These are phyloP conservation scores for Oryza rufipogon DNA, from an alignment of 176 grass and related monocot genomes.

Conservation along the genomic window DNA sequence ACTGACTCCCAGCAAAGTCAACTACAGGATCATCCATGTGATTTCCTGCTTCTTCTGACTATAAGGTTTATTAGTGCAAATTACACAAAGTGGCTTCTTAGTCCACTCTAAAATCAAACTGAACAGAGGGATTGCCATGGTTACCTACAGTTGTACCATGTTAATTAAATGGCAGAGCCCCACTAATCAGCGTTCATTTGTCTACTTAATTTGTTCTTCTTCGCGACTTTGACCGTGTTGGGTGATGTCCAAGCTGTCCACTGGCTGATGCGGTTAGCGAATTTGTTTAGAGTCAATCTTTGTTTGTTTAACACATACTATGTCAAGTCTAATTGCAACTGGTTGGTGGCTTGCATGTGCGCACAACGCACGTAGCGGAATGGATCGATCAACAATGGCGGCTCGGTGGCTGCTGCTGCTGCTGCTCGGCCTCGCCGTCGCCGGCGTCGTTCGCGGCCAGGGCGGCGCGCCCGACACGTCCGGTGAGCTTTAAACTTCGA, in stretches of 20 bases:
- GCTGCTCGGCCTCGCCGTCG: not conserved
- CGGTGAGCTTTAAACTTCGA: not conserved
- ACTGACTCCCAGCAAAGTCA: not conserved
- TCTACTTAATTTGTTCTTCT: not conserved
- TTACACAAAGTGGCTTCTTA: not conserved
- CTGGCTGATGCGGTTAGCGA: not conserved
- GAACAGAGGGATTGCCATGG: not conserved
- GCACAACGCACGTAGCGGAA: not conserved
- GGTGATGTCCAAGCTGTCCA: not conserved
- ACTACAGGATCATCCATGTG: not conserved
- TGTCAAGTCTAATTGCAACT: not conserved
- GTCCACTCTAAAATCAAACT: not conserved
- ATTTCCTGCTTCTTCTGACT: not conserved
- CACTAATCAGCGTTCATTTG: not conserved
- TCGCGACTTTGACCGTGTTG: not conserved
- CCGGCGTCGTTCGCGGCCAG: not conserved
- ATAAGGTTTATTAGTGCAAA: not conserved
- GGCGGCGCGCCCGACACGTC: not conserved
- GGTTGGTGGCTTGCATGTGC: not conserved
- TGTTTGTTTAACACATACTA: not conserved
- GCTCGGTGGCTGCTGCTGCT: not conserved
- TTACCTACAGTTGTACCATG: not conserved
- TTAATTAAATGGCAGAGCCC: not conserved
- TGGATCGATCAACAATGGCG: not conserved
- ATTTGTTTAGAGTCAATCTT: not conserved